Evolutionary conservation across 2,329 filamentous ascomycete genomes (phyloP).

Genomic region (Fusarium sacchari): DNA sequence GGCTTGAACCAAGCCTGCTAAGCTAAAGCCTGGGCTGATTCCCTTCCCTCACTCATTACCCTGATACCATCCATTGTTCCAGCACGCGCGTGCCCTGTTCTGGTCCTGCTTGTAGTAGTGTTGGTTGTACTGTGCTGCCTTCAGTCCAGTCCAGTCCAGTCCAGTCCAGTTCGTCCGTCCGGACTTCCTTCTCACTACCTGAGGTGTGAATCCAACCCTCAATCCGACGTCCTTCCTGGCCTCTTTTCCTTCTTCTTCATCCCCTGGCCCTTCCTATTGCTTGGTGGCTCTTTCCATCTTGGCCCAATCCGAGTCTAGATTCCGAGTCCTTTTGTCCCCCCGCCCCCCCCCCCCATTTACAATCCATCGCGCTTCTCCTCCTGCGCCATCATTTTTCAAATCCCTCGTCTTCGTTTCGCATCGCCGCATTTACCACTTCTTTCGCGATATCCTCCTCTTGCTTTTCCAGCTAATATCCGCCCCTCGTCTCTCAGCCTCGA

Average conservation of each 20-base stretch:
- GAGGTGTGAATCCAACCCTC: conserved; percentile 31
- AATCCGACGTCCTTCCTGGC: conserved; percentile 25
- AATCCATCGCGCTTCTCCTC: conserved; percentile 28
- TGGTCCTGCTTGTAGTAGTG: conserved; percentile 10
- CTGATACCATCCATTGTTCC: conserved; percentile 42
- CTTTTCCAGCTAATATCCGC: conserved; percentile 23
- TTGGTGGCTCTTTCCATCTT: conserved; percentile 31
- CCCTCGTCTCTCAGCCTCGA: conserved; percentile 30
- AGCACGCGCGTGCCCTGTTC: conserved; percentile 36
- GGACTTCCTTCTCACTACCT: conserved; percentile 4
- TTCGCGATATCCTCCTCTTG: conserved; percentile 4
- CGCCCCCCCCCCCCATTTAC: conserved; percentile 9
- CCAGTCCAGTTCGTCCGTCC: neutral
- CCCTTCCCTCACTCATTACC: conserved; percentile 35
- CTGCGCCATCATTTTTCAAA: conserved; percentile 32
- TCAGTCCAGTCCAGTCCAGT: neutral
- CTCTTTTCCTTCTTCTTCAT: conserved; percentile 31
- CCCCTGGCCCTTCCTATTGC: conserved; percentile 36
- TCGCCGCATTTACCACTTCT: conserved; percentile 18
- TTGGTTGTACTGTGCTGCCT: neutral
- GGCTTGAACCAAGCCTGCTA: conserved; percentile 22
- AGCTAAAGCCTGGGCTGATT: conserved; percentile 38
- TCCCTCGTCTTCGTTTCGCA: conserved; percentile 17
- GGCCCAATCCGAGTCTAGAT: conserved; percentile 28
- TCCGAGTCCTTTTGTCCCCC: conserved; percentile 34